Percentiles rank a stretch among this genome's conserved stretches.
phyloP scores from a whole-genome alignment of 495 filamentous ascomycete genomes.

The Penicillium lividum region DNA sequence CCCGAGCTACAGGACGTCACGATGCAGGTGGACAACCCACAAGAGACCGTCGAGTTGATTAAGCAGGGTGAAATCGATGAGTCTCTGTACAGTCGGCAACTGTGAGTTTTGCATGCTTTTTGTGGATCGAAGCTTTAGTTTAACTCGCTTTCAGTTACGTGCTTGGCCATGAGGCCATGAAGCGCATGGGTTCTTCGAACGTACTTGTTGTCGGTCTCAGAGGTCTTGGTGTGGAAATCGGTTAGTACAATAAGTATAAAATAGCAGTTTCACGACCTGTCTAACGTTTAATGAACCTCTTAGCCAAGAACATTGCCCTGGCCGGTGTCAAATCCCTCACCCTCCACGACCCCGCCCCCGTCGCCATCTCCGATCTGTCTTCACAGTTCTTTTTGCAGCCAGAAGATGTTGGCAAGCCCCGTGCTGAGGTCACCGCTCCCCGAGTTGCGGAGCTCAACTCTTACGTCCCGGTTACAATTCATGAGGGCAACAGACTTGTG shows the following conservation, averaged over 20 bases:
- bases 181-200: slow-evolving; percentile 95
- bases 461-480: slow-evolving; percentile 85
- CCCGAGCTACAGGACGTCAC: slow-evolving; percentile 54
- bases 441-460: slow-evolving; percentile 93
- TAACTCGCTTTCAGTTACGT: slow-evolving; percentile 62
- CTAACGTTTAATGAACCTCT: slow-evolving; percentile 10
- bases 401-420: slow-evolving; percentile 88
- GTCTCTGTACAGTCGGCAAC: slow-evolving; percentile 94
- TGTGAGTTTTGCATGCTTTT: slow-evolving; percentile 48
- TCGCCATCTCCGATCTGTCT: slow-evolving; percentile 81
- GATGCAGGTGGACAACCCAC: slow-evolving; percentile 78
- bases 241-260: slow-evolving; percentile 38
- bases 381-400: slow-evolving; percentile 93
- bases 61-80: slow-evolving; percentile 86
- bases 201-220: slow-evolving; percentile 90
- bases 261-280: not conserved
- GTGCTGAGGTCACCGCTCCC: slow-evolving; percentile 82
- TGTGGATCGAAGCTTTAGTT: not conserved
- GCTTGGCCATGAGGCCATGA: slow-evolving; percentile 99
- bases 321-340: slow-evolving; percentile 92
- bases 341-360: slow-evolving; percentile 80
- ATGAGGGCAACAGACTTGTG: slow-evolving; percentile 62
- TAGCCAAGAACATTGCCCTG: slow-evolving; percentile 96
- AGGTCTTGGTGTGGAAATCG: slow-evolving; percentile 94
- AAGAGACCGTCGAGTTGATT: slow-evolving; percentile 56